A percentile compares a stretch with the other conserved stretches of the same genome.
Conservation (phyloP, 768 basidiomycete genomes). For the Naganishia vaughanmartiniae region DNA sequence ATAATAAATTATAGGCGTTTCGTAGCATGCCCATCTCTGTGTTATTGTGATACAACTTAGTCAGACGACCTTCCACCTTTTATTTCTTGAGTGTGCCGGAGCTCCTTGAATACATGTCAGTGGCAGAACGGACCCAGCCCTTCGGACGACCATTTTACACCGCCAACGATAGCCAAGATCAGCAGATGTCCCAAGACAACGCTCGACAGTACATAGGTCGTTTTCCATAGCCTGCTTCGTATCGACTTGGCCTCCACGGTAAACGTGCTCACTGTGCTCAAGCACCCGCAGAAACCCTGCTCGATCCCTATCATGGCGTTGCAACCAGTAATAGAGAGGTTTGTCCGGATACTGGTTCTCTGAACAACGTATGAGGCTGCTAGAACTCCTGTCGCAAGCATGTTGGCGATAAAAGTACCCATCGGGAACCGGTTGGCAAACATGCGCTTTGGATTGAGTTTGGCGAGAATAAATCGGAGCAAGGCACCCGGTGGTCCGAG, state of each 20-base stretch:
- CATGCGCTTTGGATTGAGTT: constrained; percentile 61
- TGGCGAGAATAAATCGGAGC: constrained; percentile 74
- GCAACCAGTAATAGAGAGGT: constrained; percentile 57
- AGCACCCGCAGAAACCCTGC: constrained; percentile 92
- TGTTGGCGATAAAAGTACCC: constrained; percentile 51
- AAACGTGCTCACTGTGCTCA: constrained; percentile 93
- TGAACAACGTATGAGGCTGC: constrained; percentile 72
- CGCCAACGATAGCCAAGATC: constrained; percentile 69
- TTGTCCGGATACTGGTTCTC: constrained; percentile 46
- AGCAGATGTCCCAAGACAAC: constrained; percentile 69
- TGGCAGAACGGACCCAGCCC: constrained; percentile 28
- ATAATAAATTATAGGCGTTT: too few species aligned
- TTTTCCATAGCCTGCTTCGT: constrained; percentile 58
- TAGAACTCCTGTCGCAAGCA: constrained; percentile 76
- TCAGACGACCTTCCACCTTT: too few species aligned
- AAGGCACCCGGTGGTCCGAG: constrained; percentile 87
- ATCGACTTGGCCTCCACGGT: constrained; percentile 71
- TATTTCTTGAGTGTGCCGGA: too few species aligned
- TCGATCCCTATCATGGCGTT: constrained; percentile 72
- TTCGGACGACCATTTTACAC: constrained; percentile 58
- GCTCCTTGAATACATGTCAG: neutral
- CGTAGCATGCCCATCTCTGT: too few species aligned
- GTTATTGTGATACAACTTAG: too few species aligned
- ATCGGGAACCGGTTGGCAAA: constrained; percentile 52
- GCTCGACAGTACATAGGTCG: constrained; percentile 68